Percentiles rank a stretch among this genome's conserved stretches.
phyloP scores from a whole-genome alignment of 2,329 filamentous ascomycete genomes.

The Sporothrix protearum region DNA sequence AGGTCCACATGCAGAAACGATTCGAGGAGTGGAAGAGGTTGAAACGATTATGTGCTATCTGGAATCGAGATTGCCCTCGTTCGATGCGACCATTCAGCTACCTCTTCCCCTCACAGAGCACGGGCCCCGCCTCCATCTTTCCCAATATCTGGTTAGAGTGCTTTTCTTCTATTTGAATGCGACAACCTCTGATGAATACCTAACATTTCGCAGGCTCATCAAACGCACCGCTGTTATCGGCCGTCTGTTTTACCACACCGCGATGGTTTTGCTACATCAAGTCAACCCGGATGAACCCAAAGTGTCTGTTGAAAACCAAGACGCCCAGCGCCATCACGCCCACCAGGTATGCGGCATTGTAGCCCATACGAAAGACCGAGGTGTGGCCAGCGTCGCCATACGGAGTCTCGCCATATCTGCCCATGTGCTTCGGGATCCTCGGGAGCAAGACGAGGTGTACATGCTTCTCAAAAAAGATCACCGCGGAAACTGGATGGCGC shows the following conservation, averaged over 20 bases:
- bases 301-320: constrained; percentile 63
- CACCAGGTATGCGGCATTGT: constrained; percentile 86
- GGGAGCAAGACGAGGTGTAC: constrained; percentile 78
- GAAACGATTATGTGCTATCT: constrained; percentile 77
- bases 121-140: constrained; percentile 65
- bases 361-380: constrained; percentile 76
- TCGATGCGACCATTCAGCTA: constrained; percentile 87
- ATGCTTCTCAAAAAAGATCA: constrained; percentile 71
- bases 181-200: not conserved
- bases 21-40: constrained; percentile 74
- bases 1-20: constrained; percentile 60
- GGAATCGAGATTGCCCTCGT: constrained; percentile 73
- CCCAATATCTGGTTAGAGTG: constrained; percentile 75
- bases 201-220: constrained; percentile 58
- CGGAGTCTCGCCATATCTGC: constrained; percentile 75
- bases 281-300: constrained; percentile 67
- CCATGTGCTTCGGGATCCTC: constrained; percentile 62
- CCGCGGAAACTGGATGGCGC: constrained; percentile 73
- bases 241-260: constrained; percentile 83
- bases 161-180: not conserved
- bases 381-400: constrained; percentile 73
- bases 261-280: constrained; percentile 75
- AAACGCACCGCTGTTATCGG: constrained; percentile 79
- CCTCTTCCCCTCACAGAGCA: constrained; percentile 58
- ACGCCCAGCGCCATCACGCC: constrained; percentile 68